phyloP scores from a whole-genome alignment of 2,329 filamentous ascomycete genomes.

The Colletotrichum theobromicola region DNA sequence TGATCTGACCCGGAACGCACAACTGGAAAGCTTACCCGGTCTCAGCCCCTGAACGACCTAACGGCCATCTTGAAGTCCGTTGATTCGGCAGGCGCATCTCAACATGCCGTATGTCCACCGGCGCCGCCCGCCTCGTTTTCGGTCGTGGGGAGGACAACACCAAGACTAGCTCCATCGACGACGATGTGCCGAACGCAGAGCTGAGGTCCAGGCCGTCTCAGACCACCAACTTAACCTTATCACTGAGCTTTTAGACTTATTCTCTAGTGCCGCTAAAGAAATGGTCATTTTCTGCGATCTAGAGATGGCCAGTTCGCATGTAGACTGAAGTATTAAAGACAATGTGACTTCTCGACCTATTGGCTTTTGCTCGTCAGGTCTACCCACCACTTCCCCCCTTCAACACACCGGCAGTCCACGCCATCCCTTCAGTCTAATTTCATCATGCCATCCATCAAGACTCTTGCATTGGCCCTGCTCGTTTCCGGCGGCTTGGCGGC shows the following conservation, averaged over 20 bases:
- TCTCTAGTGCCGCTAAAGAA: not conserved
- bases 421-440: not conserved
- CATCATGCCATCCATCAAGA: not conserved
- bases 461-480: not conserved
- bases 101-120: not conserved
- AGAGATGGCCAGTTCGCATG: too few species aligned
- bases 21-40: not conserved
- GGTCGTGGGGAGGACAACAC: not conserved
- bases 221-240: constrained; percentile 3
- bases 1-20: not conserved
- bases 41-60: not conserved
- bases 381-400: not conserved
- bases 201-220: not conserved
- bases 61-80: not conserved
- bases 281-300: not conserved
- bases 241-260: not conserved
- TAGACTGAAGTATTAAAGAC: not conserved
- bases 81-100: not conserved
- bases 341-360: too few species aligned
- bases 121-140: not conserved
- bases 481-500: not conserved
- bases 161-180: not conserved
- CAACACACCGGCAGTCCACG: not conserved
- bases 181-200: not conserved
- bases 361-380: not conserved